Evolutionary conservation across 2,329 filamentous ascomycete species (phyloP).

Genomic region (Fusarium globosum): DNA sequence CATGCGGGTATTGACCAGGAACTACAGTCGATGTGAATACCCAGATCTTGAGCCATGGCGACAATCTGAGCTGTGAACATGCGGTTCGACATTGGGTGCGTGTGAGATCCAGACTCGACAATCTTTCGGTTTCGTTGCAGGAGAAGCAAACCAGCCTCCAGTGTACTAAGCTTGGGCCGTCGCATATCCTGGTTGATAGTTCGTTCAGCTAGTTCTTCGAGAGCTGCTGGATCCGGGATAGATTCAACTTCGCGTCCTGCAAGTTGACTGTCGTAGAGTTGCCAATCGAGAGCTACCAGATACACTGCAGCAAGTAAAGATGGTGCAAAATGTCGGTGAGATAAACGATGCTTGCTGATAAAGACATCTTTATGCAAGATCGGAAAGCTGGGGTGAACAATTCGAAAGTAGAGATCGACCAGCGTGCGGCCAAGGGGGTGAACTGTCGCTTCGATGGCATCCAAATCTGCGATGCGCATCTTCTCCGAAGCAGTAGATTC

Average conservation of each 20-base stretch:
- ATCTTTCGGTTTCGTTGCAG: constrained; percentile 61
- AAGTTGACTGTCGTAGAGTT: constrained; percentile 66
- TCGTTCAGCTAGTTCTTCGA: constrained; percentile 54
- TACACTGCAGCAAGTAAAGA: constrained; percentile 70
- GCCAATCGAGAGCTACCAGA: constrained; percentile 71
- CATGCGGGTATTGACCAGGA: constrained; percentile 71
- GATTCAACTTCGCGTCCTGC: constrained; percentile 47
- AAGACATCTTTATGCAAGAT: constrained; percentile 71
- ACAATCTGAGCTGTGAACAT: constrained; percentile 65
- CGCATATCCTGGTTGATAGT: constrained; percentile 61
- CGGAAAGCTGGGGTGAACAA: constrained; percentile 68
- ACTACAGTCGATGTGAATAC: constrained; percentile 70
- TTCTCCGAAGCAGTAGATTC: constrained; percentile 51
- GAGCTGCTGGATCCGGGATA: constrained; percentile 46
- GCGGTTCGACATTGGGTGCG: constrained; percentile 51
- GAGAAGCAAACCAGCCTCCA: constrained; percentile 65
- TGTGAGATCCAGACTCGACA: constrained; percentile 39
- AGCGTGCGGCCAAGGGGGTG: constrained; percentile 71
- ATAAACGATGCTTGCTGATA: constrained; percentile 68
- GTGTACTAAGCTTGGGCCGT: constrained; percentile 65
- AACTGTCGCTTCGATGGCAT: constrained; percentile 70
- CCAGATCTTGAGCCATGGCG: constrained; percentile 68
- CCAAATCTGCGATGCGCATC: constrained; percentile 55
- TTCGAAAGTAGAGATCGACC: constrained; percentile 74
- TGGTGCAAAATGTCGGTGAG: constrained; percentile 68